Conservation (phyloP, 257 asterid genomes). For the Nicotiana tomentosiformis region DNA sequence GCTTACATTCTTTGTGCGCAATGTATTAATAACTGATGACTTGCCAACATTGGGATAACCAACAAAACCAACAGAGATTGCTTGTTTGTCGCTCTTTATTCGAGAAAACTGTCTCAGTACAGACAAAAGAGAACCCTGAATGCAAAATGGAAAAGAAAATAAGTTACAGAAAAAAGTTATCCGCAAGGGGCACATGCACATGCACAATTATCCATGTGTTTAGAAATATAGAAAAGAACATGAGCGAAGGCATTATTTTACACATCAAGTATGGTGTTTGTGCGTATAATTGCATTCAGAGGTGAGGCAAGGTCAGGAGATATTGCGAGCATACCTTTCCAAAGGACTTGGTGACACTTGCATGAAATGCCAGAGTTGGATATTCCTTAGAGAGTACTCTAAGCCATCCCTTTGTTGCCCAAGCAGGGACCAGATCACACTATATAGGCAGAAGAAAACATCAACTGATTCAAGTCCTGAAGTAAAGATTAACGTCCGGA, state of each 20-base stretch:
- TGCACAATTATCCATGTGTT: background rate
- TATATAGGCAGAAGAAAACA: conserved; percentile 15
- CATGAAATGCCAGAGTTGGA: conserved; percentile 94
- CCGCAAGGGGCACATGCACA: background rate
- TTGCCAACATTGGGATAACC: conserved; percentile 99
- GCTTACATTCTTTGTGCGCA: conserved; percentile 85
- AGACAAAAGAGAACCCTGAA: conserved; percentile 85
- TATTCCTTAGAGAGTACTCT: conserved; percentile 75
- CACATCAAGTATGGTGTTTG: background rate
- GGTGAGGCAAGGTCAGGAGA: background rate
- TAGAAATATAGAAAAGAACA: background rate
- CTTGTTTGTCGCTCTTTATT: conserved; percentile 87
- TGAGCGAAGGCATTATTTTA: background rate
- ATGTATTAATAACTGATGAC: conserved; percentile 94
- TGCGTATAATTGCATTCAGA: background rate
- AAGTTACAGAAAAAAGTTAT: background rate
- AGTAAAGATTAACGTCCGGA: background rate
- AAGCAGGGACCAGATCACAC: conserved; percentile 97
- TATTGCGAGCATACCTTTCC: conserved; percentile 64
- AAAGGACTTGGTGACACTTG: conserved; percentile 88
- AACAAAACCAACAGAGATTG: conserved; percentile 93
- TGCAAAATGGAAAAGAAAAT: background rate
- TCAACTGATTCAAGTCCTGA: background rate
- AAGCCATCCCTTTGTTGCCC: conserved; percentile 98
- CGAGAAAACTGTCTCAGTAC: conserved; percentile 89